phyloP scores from a whole-genome alignment of 495 filamentous ascomycete genomes.

The Pseudotulostoma volvatum region DNA sequence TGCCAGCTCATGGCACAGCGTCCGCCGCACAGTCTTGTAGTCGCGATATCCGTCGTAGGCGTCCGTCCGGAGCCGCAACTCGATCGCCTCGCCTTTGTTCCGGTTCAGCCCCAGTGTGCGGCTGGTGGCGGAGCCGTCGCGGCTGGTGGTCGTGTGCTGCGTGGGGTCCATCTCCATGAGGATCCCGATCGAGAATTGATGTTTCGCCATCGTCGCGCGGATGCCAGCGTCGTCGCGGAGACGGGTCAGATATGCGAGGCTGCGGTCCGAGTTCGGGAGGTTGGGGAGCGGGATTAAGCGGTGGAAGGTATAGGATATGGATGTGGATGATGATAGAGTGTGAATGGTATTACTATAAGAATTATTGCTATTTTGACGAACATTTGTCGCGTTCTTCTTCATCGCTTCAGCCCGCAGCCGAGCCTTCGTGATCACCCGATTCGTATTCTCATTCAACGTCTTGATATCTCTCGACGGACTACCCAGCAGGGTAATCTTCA shows the following conservation, averaged over 20 bases:
- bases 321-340: constrained; percentile 23
- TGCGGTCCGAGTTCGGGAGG: constrained; percentile 55
- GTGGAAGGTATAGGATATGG: constrained; percentile 64
- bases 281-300: constrained; percentile 58
- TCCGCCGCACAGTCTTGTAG: constrained; percentile 77
- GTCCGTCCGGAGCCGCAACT: constrained; percentile 78
- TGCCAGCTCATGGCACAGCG: constrained; percentile 86
- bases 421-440: too few species aligned
- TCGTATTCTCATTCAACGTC: too few species aligned
- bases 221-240: constrained; percentile 77
- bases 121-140: too few species aligned
- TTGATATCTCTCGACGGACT: constrained; percentile 18
- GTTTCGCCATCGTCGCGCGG: constrained; percentile 59
- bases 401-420: too few species aligned
- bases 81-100: constrained; percentile 79
- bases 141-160: constrained; percentile 62
- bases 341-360: too few species aligned
- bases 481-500: constrained; percentile 30
- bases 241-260: constrained; percentile 55
- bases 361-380: too few species aligned
- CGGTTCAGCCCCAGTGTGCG: constrained; percentile 78
- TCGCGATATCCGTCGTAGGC: constrained; percentile 87
- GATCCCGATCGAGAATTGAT: constrained; percentile 72
- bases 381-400: too few species aligned
- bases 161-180: constrained; percentile 91